Evolutionary conservation across 208 protist species (phyloP), one percentile per base, ranked within the genome.

Genomic region (Herpetomonas samuelpessoai): DNA sequence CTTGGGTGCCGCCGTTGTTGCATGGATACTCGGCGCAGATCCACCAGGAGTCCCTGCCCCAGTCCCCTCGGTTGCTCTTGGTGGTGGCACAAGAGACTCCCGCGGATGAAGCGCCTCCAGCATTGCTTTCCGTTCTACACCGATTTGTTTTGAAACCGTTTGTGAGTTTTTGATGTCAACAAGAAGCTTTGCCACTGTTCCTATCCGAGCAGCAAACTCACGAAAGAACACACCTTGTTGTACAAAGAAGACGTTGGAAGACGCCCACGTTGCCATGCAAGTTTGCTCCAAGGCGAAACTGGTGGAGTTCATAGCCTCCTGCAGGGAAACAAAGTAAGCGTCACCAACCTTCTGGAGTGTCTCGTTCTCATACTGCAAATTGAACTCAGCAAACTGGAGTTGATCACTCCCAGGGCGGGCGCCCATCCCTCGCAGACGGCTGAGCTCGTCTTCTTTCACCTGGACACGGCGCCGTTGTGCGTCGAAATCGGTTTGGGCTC

Each of bases 201-300:
- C 61, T 28, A 58, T 68, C 7, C 35, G 35, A 16, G 18, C 46
- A 12, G 65, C 52, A 0, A 69, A 2, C 41, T 84, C 83, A 7
- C 57, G 55, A 2, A 87, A 72, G 26, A 91, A 75, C 0, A 57
- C 38, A 19, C 65, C 65, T 0, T 86, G 62, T 24, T 91, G 83
- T 16, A 75, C 49, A 66, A 91, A 83, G 38, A 91, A 82, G 4
- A 91, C 74, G 58, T 91, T 91, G 12, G 64, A 71, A 18, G 83
- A 70, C 0, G 80, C 57, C 83, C 83, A 91, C 21, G 77, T 76
- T 1, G 74, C 71, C 83, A 91, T 86, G 2, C 78, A 85, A 3
- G 80, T 79, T 44, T 87, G 80, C 62, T 91, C 83, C 28, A 91
- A 58, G 1, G 74, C 77, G 57, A 83, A 91, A 16, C 59, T 69